Evolutionary conservation across 306 rosid genomes (phyloP).

Genomic region (Trifolium fragiferum): DNA sequence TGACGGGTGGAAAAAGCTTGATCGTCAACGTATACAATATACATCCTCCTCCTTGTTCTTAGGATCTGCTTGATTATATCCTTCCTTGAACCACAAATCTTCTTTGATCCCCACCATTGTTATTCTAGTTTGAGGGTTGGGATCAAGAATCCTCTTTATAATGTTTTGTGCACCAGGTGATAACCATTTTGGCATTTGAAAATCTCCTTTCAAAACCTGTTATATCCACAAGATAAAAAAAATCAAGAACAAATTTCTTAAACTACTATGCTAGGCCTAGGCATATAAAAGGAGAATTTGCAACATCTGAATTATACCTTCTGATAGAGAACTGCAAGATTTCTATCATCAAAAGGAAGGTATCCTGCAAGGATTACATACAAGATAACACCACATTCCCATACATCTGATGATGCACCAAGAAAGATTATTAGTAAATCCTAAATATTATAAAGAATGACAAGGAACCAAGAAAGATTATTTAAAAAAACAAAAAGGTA

Average conservation of each 20-base stretch:
- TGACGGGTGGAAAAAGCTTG: constrained; percentile 63
- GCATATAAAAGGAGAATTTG: constrained; percentile 14
- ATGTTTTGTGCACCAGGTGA: constrained; percentile 72
- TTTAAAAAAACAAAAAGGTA: too few species aligned
- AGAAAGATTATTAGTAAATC: too few species aligned
- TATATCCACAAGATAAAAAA: constrained; percentile 11
- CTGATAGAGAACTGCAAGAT: constrained; percentile 89
- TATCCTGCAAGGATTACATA: constrained; percentile 75
- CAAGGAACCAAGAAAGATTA: too few species aligned
- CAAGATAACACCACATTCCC: constrained; percentile 96
- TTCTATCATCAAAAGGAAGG: constrained; percentile 92
- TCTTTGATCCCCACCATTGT: constrained; percentile 69
- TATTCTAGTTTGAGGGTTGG: constrained; percentile 69
- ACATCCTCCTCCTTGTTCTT: constrained; percentile 77
- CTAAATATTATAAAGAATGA: too few species aligned
- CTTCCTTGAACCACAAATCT: constrained; percentile 84
- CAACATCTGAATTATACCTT: constrained; percentile 61
- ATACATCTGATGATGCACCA: constrained; percentile 85
- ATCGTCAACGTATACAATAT: constrained; percentile 42
- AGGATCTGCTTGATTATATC: constrained; percentile 58
- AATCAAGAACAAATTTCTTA: neutral
- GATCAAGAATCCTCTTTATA: constrained; percentile 82
- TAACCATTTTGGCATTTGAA: constrained; percentile 72
- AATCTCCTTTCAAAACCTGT: constrained; percentile 81
- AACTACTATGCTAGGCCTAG: neutral